phyloP scores from a whole-genome alignment of 768 basidiomycete species.

The Naganishia vaughanmartiniae region DNA sequence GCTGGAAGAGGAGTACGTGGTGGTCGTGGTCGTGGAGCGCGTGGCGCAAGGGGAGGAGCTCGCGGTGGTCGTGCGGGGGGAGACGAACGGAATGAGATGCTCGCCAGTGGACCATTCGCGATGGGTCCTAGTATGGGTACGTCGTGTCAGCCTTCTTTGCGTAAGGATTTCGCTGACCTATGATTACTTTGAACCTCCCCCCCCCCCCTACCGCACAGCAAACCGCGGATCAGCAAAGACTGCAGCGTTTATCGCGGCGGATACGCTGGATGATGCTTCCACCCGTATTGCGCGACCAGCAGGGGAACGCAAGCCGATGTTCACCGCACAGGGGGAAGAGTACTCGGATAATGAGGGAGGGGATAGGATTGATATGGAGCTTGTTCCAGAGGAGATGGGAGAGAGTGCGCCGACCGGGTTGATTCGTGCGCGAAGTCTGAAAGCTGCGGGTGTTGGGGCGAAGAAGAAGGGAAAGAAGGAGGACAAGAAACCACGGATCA shows the following conservation, averaged over 20 bases:
- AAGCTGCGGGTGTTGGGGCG: constrained; percentile 8
- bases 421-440: constrained; percentile 37
- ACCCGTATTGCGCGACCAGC: constrained; percentile 9
- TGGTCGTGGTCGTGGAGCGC: constrained; percentile 27
- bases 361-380: constrained; percentile 45
- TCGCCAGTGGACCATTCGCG: constrained; percentile 34
- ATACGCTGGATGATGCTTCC: neutral
- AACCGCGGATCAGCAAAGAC: constrained; percentile 10
- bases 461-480: constrained; percentile 31
- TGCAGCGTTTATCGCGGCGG: constrained; percentile 20
- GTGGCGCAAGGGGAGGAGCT: constrained; percentile 27
- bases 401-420: constrained; percentile 49
- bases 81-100: constrained; percentile 26
- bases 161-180: neutral
- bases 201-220: neutral
- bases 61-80: constrained; percentile 18
- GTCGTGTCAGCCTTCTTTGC: neutral
- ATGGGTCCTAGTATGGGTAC: constrained; percentile 30
- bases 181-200: too few species aligned
- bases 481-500: constrained; percentile 32
- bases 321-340: constrained; percentile 35
- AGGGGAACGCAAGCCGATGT: constrained; percentile 30
- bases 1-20: constrained; percentile 30
- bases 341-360: constrained; percentile 46
- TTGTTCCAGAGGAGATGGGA: constrained; percentile 41